Evolutionary conservation across 305 asterid species (phyloP), one percentile per base, ranked within the genome.

Genomic region (Fraxinus albicans): DNA sequence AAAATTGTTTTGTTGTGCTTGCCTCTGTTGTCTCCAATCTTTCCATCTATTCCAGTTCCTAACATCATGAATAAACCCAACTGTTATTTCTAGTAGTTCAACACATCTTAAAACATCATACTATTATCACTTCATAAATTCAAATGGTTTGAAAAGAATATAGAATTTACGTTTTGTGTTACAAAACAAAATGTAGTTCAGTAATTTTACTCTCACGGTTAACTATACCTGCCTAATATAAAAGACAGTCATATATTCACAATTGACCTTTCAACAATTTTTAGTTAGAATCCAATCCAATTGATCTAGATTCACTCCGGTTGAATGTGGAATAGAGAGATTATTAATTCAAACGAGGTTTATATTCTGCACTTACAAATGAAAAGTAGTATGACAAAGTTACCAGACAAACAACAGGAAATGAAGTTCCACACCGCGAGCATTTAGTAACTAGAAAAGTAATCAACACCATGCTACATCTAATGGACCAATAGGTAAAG

Each of bases 11-110:
- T 82, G 95, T 78, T 79, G 91, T 25, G 79, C 67, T 82, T 75
- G 90, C 79, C 87, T 90, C 58, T 77, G 93, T 55, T 65, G 88
- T 81, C 95, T 91, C 95, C 96, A 80, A 35, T 82, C 93, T 88
- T 92, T 93, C 98, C 95, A 94, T 87, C 85, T 92, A 23, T 76
- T 88, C 98, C 97, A 94, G 74, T 92, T 92, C 92, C 98, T 96
- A 73, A 81, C 31, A 63, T 63, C 15, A 23, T 63, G 73, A 63
- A 63, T 12, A 63, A 63, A 63, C 12, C 4, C 73, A 63, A 63
- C 15, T 63, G 4, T 7, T 25, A 63, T 21, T 58, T 63, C 15
- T 2, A 63, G 73, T 63, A 55, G 72, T 8, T 63, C 0, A 23
- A 63, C 31, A 12, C 72, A 63, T 63, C 72, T 23, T 21, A 63